Evolutionary conservation across 495 filamentous ascomycete species (phyloP), one percentile per base, ranked within the genome.

Genomic region (Penicillium canariense): DNA sequence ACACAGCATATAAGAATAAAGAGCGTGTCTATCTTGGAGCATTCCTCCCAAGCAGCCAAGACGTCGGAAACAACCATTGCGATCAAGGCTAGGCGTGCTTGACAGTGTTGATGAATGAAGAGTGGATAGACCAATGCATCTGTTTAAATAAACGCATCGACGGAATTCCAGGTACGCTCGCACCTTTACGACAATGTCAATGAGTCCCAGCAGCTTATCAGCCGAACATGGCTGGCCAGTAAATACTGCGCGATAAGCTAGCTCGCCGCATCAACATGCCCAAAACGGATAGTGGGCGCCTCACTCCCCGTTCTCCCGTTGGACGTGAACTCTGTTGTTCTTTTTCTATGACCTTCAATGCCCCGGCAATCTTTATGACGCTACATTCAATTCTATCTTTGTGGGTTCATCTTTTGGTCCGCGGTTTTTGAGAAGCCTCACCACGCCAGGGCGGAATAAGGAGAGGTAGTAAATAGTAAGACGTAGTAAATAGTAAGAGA

Each of bases 1-100:
- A 74, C 71, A 46, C 63, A 68, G 46, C 71, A 73, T 22, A 77
- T 69, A 23, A 78, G 70, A 43, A 78, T 71, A 54, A 79, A 78
- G 44, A 74, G 50, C 8, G 68, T 69, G 48, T 71, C 68, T 11
- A 56, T 71, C 25, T 68, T 67, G 51, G 60, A 61, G 55, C 68
- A 71, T n/a, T 59, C 46, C 10, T 65, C 59, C 68, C 66, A 39
- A 40, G 38, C 38, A 0, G 20, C 4, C 11, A 42, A 7, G 38
- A 25, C 25, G 38, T 42, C 38, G 20, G 38, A 42, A 5, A 42
- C 38, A 23, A 4, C 38, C 20, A 42, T 42, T 25, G 10, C 25
- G 20, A 23, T 17, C 20, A 5, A 42, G 38, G 10, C 9, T 14
- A 25, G 18, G 11, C 5, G 11, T 23, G 25, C 15, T 8, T 7